These are phyloP conservation scores for Cryptosporidium sp. DNA, from an alignment of 169 alveolate genomes.

Conservation along the genomic window DNA sequence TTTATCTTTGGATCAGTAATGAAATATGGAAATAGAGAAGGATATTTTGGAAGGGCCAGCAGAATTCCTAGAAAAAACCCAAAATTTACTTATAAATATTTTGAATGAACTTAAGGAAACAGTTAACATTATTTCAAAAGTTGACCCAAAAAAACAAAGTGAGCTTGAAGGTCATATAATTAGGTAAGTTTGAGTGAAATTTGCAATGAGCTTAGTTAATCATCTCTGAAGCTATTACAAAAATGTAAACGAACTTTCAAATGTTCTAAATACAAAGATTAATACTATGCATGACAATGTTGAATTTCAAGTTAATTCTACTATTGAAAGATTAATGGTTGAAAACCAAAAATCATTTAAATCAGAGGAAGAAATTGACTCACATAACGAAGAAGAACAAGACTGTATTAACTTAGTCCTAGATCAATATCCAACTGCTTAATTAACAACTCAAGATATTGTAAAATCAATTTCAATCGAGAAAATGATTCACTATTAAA, in stretches of 20 bases:
- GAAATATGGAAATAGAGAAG: not conserved
- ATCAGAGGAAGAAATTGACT: not conserved
- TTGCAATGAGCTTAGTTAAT: not conserved
- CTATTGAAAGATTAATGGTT: conserved; percentile 34
- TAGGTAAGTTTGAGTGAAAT: conserved; percentile 7
- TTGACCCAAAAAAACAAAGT: conserved; percentile 40
- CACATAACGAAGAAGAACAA: conserved; percentile 1
- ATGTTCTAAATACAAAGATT: conserved; percentile 27
- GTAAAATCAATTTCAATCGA: not conserved
- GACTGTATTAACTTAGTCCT: not conserved
- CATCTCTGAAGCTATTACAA: conserved; percentile 14
- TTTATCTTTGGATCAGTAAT: not conserved
- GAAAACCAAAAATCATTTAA: conserved; percentile 19
- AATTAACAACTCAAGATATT: not conserved
- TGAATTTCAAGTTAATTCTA: conserved; percentile 65
- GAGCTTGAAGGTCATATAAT: conserved; percentile 43
- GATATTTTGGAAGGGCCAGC: conserved; percentile 4
- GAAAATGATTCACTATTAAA: not conserved
- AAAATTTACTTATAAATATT: conserved; percentile 13
- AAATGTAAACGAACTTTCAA: conserved; percentile 44
- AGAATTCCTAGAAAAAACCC: conserved; percentile 40
- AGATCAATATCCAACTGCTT: not conserved
- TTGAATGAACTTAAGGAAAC: conserved; percentile 44
- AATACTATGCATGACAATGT: conserved; percentile 22
- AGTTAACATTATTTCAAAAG: conserved; percentile 42